Evolutionary conservation across 106 monocot genomes (phyloP), one percentile per base, ranked within the genome.

Genomic region (Hemerocallis citrina): DNA sequence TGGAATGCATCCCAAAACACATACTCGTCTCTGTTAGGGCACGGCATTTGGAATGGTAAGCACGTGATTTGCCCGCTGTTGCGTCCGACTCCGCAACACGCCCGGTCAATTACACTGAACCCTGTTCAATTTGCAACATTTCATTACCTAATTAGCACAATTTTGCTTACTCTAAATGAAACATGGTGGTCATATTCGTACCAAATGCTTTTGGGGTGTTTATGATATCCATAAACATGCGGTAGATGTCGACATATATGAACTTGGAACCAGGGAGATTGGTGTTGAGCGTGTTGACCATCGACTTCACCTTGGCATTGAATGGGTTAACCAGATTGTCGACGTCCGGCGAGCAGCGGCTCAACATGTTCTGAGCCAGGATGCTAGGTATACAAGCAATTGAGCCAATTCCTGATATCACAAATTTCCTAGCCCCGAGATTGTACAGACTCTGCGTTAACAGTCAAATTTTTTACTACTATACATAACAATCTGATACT

Each of bases 1-100:
- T 94, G 94, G 49, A 89, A 89, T 55, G 86, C 94, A 59, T 94
- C 94, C 94, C 89, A 89, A 62, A 89, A 86, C 17, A 94, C 71
- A 57, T 86, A 89, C 62, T 67, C 29, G 3, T 89, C 50, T 49
- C 89, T 77, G 52, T 83, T 73, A 1, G 29, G 32, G 52, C 82
- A 89, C 33, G 89, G 89, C 19, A 75, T 80, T 68, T 86, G 67
- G 9, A 86, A 70, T 1, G 89, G 89, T 12, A 94, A 73, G 77
- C 94, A 89, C 0, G 83, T 84, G 24, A 91, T 84, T 77, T 84
- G 76, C 57, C 96, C 96, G 1, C 72, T 59, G 74, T 91, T 88
- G 41, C 77, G 27, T 11, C 96, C 96, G 6, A 98, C 69, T 7
- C 90, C 90, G n/a, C 95, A 96, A 67, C 90, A 96, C 8, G 79